Conservation (phyloP, 2,329 filamentous ascomycete species). For the Verticillium dahliae region DNA sequence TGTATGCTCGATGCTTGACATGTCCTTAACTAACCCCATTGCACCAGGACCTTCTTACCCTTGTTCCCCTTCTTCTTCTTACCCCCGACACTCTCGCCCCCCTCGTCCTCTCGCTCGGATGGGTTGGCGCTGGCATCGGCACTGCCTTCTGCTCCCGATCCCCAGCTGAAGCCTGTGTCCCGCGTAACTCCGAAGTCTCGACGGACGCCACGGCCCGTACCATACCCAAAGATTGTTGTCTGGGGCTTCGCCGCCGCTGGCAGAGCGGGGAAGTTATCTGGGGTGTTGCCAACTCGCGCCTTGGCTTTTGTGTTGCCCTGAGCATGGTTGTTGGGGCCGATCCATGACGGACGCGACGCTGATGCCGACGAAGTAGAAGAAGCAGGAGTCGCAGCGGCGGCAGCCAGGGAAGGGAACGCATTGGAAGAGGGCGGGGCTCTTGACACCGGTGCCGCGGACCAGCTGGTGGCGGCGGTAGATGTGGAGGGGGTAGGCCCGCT, state of each 20-base stretch:
- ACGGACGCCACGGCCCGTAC: slow-evolving; percentile 43
- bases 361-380: slow-evolving; percentile 14
- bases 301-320: slow-evolving; percentile 2
- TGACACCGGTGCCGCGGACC: slow-evolving; percentile 10
- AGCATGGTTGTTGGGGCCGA: slow-evolving; percentile 12
- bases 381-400: slow-evolving; percentile 6
- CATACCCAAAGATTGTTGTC: slow-evolving; percentile 57
- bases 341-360: slow-evolving; percentile 23
- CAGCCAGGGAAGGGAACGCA: slow-evolving; percentile 39
- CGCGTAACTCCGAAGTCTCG: slow-evolving; percentile 40
- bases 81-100: slow-evolving; percentile 15
- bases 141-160: slow-evolving; percentile 17
- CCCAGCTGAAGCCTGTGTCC: slow-evolving; percentile 50
- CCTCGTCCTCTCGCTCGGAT: slow-evolving; percentile 18
- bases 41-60: slow-evolving; percentile 53
- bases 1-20: neutral
- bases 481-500: slow-evolving; percentile 18
- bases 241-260: slow-evolving; percentile 67
- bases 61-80: slow-evolving; percentile 54
- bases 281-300: slow-evolving; percentile 6
- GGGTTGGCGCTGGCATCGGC: slow-evolving; percentile 18
- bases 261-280: slow-evolving; percentile 74
- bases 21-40: slow-evolving; percentile 43
- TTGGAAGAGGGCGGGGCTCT: slow-evolving; percentile 19
- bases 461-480: slow-evolving; percentile 15